These are phyloP conservation scores for Leucocoprinus leucothites DNA, from an alignment of 768 basidiomycete species.

Conservation along the genomic window DNA sequence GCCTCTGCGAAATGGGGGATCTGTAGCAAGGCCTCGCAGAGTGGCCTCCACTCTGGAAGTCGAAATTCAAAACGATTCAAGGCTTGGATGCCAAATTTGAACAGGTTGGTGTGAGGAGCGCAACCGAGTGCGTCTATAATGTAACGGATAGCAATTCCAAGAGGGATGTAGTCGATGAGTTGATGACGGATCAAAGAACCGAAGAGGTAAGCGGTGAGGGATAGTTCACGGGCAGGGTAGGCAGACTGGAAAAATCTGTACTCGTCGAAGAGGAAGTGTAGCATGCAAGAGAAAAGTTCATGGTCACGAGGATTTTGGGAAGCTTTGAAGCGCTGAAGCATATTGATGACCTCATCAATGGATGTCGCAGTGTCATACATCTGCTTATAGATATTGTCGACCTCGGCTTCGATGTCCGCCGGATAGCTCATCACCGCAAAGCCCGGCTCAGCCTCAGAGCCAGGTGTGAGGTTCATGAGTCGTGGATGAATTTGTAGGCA, in stretches of 20 bases:
- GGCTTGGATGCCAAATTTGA: conserved; percentile 93
- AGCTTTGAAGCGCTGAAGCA: conserved; percentile 82
- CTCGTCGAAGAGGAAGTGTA: conserved; percentile 99
- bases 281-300: conserved; percentile 99
- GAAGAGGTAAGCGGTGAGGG: conserved; percentile 95
- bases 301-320: conserved; percentile 84
- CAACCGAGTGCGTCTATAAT: conserved; percentile 92
- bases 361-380: conserved; percentile 97
- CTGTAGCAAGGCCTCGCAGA: conserved; percentile 84
- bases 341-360: conserved; percentile 89
- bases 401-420: conserved; percentile 86
- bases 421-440: conserved; percentile 87
- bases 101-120: conserved; percentile 87
- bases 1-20: conserved; percentile 86
- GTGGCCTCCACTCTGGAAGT: conserved; percentile 86
- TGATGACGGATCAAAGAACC: conserved; percentile 94
- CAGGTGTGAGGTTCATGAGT: conserved; percentile 89
- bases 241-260: conserved; percentile 99
- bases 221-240: conserved; percentile 89
- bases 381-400: conserved; percentile 93
- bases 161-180: conserved; percentile 89
- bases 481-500: conserved; percentile 95
- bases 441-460: conserved; percentile 85
- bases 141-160: conserved; percentile 95
- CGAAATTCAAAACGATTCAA: conserved; percentile 84